Evolutionary conservation across 495 filamentous ascomycete genomes (phyloP), one percentile per base, ranked within the genome.

Genomic region (Parathielavia appendiculata): DNA sequence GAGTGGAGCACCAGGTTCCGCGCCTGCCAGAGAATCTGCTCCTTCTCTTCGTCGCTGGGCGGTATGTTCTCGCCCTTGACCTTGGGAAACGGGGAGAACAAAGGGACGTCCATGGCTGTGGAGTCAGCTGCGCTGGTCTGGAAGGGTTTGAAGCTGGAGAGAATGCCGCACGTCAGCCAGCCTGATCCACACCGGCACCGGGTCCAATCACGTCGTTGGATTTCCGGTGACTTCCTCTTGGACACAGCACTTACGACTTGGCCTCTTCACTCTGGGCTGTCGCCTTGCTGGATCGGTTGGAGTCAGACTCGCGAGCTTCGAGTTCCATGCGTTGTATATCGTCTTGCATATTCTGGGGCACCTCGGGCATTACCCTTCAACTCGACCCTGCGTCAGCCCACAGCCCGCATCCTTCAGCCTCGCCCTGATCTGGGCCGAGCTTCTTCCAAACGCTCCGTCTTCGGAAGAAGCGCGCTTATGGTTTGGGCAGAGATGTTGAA

Each of bases 41-140:
- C 93, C 66, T 92, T 89, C 70, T 97, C 90, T 61, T 97, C 92
- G 73, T 96, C 91, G 60, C 90, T 91, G 2, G 90, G 90, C 16
- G 93, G 95, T 9, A 98, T 90, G 70, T 97, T 95, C 40, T 90
- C 85, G 17, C 89, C 90, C 62, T 82, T 81, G 54, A 96, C 79
- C 60, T 89, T 88, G 38, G 93, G 93, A 70, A 98, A 97, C 0
- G 90, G 89, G 10, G 92, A 95, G 76, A 95, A 91, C 57, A 85
- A 89, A 30, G 92, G 90, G 39, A 81, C 76, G 54, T 91, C 86
- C 67, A 68, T 69, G 49, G 56, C 49, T 45, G 67, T 26, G 51
- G 58, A 50, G 53, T 52, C 62, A 58, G 64, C 34, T 59, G 52
- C 63, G 62, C 48, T 65, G 40, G 34, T 66, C 34, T 73, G 69